Conservation (phyloP, 2,329 filamentous ascomycete genomes). For the Samsoniella hepiali region DNA sequence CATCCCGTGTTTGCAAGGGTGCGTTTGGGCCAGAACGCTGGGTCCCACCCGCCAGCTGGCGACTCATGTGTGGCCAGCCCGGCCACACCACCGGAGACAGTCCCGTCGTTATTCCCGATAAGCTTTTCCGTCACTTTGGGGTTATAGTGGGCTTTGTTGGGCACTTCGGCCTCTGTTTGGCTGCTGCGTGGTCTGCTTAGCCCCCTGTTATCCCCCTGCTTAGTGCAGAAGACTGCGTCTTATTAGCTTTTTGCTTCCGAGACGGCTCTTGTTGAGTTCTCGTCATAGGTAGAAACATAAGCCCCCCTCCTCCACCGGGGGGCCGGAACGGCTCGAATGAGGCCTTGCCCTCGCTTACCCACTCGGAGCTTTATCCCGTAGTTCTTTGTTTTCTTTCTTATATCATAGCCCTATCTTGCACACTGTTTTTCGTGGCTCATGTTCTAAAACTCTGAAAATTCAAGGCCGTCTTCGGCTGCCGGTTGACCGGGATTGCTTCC, state of each 20-base stretch:
- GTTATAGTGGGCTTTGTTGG: background rate
- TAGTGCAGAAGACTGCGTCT: background rate
- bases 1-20: background rate
- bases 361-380: background rate
- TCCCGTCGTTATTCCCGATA: slow-evolving; percentile 9
- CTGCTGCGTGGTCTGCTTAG: background rate
- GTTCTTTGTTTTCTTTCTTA: background rate
- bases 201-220: background rate
- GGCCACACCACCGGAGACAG: background rate
- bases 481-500: background rate
- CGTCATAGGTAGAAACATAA: too few species aligned
- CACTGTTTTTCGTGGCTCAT: background rate
- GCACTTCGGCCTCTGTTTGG: background rate
- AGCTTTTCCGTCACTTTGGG: slow-evolving; percentile 7
- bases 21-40: background rate
- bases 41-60: background rate
- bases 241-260: too few species aligned
- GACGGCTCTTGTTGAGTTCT: too few species aligned
- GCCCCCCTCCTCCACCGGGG: too few species aligned
- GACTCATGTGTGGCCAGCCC: too few species aligned
- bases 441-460: background rate
- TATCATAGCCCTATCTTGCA: background rate
- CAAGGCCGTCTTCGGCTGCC: background rate
- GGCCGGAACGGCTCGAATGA: background rate
- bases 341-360: background rate